A percentile compares a stretch with the other conserved stretches of the same genome.
Evolutionary conservation across 108 stramenopile genomes (phyloP).

Genomic region (Schizochytrium sp.): DNA sequence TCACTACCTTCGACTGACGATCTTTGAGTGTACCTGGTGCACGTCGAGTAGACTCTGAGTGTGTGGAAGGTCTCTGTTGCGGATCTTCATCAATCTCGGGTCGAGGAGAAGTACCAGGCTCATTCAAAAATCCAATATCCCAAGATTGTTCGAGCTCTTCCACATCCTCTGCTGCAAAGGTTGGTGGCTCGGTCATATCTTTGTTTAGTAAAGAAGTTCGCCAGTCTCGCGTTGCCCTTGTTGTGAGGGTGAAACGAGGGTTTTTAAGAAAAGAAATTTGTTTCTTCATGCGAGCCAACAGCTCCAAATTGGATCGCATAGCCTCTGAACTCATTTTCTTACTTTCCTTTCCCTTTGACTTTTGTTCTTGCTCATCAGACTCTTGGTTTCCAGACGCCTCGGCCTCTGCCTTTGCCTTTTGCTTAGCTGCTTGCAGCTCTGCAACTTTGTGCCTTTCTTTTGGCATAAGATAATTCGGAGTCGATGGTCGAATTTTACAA

Average conservation of each 20-base stretch:
- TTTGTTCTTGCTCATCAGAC: background rate
- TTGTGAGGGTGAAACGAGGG: slow-evolving; percentile 45
- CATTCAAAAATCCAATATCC: background rate
- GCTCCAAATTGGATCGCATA: background rate
- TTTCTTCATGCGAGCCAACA: slow-evolving; percentile 27
- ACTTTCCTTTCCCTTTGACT: background rate
- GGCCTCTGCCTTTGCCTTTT: background rate
- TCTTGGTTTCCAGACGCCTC: background rate
- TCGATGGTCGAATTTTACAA: slow-evolving; percentile 26
- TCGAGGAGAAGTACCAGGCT: background rate
- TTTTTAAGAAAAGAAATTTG: slow-evolving; percentile 50
- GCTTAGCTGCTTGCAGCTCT: background rate
- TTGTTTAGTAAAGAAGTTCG: slow-evolving; percentile 16
- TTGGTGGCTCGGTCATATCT: slow-evolving; percentile 57
- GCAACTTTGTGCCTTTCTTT: background rate
- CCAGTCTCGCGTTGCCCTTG: slow-evolving; percentile 41
- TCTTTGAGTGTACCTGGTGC: background rate
- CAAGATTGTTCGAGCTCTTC: background rate
- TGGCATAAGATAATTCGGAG: slow-evolving; percentile 24
- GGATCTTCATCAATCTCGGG: slow-evolving; percentile 3
- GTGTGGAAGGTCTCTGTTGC: background rate
- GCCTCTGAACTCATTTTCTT: slow-evolving; percentile 5
- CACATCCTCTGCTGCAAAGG: slow-evolving; percentile 12
- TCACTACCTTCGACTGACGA: background rate
- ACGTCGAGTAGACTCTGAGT: too few species aligned